Evolutionary conservation across 768 basidiomycete genomes (phyloP), one percentile per base, ranked within the genome.

Genomic region (Lentinula sp.): DNA sequence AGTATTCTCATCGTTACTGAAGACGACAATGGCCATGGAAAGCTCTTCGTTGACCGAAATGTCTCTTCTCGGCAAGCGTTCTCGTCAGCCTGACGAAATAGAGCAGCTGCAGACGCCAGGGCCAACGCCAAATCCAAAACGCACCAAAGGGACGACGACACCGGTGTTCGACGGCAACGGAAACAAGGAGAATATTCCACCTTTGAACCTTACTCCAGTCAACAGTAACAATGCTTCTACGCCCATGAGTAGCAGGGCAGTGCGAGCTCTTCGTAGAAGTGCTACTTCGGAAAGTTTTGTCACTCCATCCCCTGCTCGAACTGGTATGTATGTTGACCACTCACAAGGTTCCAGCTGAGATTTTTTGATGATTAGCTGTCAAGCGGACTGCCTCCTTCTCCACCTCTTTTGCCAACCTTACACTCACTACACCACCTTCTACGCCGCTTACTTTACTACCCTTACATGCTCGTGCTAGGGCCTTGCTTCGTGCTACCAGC

Each of bases 141-240:
- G 89, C 58, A 73, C 80, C 48, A 81, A 83, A 57, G 81, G 78
- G 13, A 35, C 48, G 15, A 33, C 46, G 7, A 67, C 70, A 13
- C 71, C 71, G 4, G 62, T 71, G 35, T 58, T 79, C 18, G 86
- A 86, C 62, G 82, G 79, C 39, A 82, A 85, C 55, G 75, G 78
- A n/a, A 91, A 91, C 73, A 91, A 91, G 76, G 89, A 91, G 71
- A 91, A 91, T 66, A 79, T 90, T n/a, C 86, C 88, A 18, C 89
- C 89, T 2, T 78, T 81, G 63, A 72, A 71, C 43, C 63, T 67
- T 35, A 77, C 81, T 46, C 63, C 70, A 10, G 62, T 80, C 64
- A 57, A 57, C 20, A 76, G 68, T 42, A 66, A 64, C 23, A 67
- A 74, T 12, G 10, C 10, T 13, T 72, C 77, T 35, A 41, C 41